phyloP scores from a whole-genome alignment of 768 basidiomycete species.

The Auriscalpium orientale region DNA sequence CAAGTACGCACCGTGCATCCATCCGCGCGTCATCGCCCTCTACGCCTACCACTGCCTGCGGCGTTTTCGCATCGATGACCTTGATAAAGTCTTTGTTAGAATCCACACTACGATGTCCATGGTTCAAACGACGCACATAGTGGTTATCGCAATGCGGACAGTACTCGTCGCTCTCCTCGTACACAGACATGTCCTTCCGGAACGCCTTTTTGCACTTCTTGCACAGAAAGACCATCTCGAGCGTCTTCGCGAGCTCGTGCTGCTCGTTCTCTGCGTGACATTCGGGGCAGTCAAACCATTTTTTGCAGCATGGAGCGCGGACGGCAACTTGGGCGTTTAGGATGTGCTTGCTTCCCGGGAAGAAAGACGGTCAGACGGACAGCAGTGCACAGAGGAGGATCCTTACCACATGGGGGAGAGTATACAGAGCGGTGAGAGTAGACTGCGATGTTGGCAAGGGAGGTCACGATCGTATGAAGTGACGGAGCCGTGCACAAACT shows the following conservation, averaged over 20 bases:
- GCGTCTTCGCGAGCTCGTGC: conserved; percentile 65
- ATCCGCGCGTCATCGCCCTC: conserved; percentile 89
- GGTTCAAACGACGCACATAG: conserved; percentile 55
- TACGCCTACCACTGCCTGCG: conserved; percentile 75
- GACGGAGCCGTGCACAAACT: too few species aligned
- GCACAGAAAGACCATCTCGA: conserved; percentile 80
- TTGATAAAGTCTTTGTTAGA: conserved; percentile 22
- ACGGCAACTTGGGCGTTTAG: conserved; percentile 95
- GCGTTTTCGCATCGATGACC: conserved; percentile 91
- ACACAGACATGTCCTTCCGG: conserved; percentile 85
- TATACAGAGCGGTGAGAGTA: too few species aligned
- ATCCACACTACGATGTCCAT: background rate
- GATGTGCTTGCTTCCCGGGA: conserved; percentile 73
- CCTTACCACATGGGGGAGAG: too few species aligned
- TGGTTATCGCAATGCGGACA: conserved; percentile 99
- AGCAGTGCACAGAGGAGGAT: too few species aligned
- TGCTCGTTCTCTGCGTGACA: conserved; percentile 84
- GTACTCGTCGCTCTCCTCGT: conserved; percentile 96
- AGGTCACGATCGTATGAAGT: too few species aligned
- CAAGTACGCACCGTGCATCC: conserved; percentile 63
- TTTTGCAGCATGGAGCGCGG: conserved; percentile 94
- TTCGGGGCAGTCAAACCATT: conserved; percentile 95
- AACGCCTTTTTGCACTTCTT: conserved; percentile 96
- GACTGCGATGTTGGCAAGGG: too few species aligned
- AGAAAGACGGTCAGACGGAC: background rate